These are phyloP conservation scores for Houttuynia cordata DNA, from an alignment of 164 flowering plant genomes.

Conservation along the genomic window DNA sequence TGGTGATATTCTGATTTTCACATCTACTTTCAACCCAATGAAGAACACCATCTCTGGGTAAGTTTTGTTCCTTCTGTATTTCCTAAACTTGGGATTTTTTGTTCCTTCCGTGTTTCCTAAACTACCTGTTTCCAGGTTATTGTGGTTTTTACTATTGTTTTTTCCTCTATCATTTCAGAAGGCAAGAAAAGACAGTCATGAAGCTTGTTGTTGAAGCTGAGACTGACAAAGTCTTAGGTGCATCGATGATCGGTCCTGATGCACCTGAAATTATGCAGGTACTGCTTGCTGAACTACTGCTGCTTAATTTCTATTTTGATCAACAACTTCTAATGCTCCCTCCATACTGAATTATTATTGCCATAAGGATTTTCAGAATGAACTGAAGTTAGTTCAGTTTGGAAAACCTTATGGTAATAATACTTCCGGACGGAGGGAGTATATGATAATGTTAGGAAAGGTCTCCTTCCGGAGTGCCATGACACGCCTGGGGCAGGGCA, in stretches of 20 bases:
- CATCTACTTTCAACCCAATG: slow-evolving; percentile 94
- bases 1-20: slow-evolving; percentile 68
- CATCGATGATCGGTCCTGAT: slow-evolving; percentile 97
- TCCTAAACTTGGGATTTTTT: too few relatives aligned
- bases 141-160: neutral
- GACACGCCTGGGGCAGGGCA: too few relatives aligned
- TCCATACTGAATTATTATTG: too few relatives aligned
- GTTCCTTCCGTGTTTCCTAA: too few relatives aligned
- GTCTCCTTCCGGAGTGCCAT: too few relatives aligned
- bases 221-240: slow-evolving; percentile 87
- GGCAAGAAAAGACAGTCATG: slow-evolving; percentile 86
- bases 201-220: slow-evolving; percentile 86
- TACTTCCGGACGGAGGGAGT: too few relatives aligned
- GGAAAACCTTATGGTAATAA: too few relatives aligned
- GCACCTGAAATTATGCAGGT: slow-evolving; percentile 98
- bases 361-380: too few relatives aligned
- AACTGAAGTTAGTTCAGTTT: too few relatives aligned
- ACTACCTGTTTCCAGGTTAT: neutral
- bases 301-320: neutral
- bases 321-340: too few relatives aligned
- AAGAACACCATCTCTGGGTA: slow-evolving; percentile 94
- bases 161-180: slow-evolving; percentile 21
- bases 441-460: too few relatives aligned
- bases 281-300: slow-evolving; percentile 1
- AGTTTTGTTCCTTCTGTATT: neutral